These are phyloP conservation scores for Colletotrichum magnum DNA, from an alignment of 2,329 filamentous ascomycete genomes.

Conservation along the genomic window DNA sequence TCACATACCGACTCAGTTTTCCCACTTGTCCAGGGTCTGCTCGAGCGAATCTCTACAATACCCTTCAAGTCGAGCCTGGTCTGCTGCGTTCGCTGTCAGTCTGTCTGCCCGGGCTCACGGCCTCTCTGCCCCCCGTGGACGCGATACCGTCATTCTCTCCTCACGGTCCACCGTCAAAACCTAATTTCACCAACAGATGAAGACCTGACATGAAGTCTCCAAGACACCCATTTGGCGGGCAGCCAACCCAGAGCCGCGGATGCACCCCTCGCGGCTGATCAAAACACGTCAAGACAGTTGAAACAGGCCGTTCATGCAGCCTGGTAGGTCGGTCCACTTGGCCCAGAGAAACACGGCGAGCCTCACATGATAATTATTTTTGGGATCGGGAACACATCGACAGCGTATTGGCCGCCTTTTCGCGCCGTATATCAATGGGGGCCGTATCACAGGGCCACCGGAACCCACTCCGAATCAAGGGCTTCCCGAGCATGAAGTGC, in stretches of 20 bases:
- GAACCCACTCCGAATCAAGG: constrained; percentile 24
- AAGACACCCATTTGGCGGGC: constrained; percentile 3
- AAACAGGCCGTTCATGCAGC: constrained; percentile 32
- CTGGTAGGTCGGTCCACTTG: neutral
- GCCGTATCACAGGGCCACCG: neutral
- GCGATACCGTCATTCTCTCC: constrained; percentile 1
- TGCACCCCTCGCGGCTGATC: constrained; percentile 20
- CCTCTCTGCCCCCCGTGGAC: constrained; percentile 9
- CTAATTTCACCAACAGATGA: constrained; percentile 4
- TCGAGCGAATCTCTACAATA: neutral
- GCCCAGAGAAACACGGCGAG: constrained; percentile 5
- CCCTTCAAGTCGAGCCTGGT: neutral
- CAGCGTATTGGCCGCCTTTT: neutral
- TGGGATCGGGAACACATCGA: neutral
- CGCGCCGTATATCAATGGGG: neutral
- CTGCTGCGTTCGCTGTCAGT: constrained; percentile 31
- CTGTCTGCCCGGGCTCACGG: constrained; percentile 22
- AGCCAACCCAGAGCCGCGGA: neutral
- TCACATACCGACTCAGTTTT: constrained; percentile 6
- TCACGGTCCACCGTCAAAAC: constrained; percentile 7
- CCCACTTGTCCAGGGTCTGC: constrained; percentile 20
- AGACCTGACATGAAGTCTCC: neutral
- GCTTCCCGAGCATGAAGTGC: neutral
- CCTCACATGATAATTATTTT: constrained; percentile 25
- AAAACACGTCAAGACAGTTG: constrained; percentile 27